These are phyloP conservation scores for Penstemon davidsonii DNA, from an alignment of 257 asterid genomes.

Conservation along the genomic window DNA sequence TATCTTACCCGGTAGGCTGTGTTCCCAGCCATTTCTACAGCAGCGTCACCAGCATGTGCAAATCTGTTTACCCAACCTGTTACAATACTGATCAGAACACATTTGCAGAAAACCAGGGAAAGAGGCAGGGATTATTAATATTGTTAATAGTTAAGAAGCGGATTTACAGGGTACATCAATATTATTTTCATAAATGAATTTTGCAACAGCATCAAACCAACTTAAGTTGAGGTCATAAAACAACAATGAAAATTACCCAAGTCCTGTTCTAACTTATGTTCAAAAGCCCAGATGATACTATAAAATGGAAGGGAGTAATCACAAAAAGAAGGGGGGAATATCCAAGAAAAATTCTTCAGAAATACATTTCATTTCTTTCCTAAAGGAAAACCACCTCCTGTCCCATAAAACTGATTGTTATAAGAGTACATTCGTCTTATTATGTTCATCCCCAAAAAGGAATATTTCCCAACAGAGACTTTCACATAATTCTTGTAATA, in stretches of 20 bases:
- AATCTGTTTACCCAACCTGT: constrained; percentile 98
- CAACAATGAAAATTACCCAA: not conserved
- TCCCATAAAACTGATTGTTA: not conserved
- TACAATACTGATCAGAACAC: constrained; percentile 26
- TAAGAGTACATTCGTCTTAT: not conserved
- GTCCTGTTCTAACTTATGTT: not conserved
- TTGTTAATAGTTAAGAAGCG: constrained; percentile 9
- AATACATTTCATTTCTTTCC: constrained; percentile 4
- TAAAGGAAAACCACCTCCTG: constrained; percentile 5
- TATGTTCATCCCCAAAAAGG: constrained; percentile 11
- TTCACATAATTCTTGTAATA: constrained; percentile 13
- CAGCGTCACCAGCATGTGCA: constrained; percentile 95
- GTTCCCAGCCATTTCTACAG: constrained; percentile 87
- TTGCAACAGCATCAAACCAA: constrained; percentile 2
- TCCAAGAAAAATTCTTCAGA: not conserved
- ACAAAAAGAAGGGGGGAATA: not conserved
- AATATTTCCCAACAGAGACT: not conserved
- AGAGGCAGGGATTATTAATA: constrained; percentile 1
- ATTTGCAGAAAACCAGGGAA: constrained; percentile 1
- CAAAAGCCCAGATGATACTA: constrained; percentile 10
- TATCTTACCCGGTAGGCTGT: constrained; percentile 77
- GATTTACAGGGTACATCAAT: not conserved
- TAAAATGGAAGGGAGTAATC: not conserved
- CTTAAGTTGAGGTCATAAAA: not conserved
- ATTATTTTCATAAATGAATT: not conserved